These are phyloP conservation scores for Bonia amplexicaulis DNA, from an alignment of 176 grass and related monocot species.

Conservation along the genomic window DNA sequence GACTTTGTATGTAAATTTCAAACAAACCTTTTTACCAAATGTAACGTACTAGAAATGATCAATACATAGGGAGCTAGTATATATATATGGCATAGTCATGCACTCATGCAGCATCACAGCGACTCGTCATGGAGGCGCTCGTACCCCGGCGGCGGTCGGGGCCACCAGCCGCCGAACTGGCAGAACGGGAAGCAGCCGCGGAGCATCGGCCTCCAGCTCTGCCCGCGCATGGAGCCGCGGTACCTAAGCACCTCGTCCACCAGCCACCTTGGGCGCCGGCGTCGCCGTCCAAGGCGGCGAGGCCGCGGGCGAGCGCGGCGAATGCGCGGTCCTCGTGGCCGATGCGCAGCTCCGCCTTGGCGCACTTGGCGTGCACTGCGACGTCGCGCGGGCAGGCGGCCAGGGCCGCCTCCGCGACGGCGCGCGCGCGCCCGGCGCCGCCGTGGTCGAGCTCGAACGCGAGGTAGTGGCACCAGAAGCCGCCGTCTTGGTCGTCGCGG, in stretches of 20 bases:
- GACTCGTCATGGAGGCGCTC: no score
- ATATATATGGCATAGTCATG: no score
- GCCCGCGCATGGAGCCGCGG: background rate
- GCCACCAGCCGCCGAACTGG: no score
- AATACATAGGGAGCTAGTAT: no score
- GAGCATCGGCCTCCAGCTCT: background rate
- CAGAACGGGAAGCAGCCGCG: background rate
- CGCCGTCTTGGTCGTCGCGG: background rate
- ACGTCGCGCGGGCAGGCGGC: background rate
- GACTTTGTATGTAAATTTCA: no score
- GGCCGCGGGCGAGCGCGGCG: background rate
- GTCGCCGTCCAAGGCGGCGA: background rate
- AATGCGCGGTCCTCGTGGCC: background rate
- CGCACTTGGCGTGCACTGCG: background rate
- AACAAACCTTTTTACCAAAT: no score
- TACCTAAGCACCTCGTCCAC: background rate
- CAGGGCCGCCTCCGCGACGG: background rate
- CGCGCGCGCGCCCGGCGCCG: background rate
- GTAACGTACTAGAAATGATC: no score
- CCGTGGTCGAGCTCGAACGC: background rate
- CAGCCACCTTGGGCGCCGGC: background rate
- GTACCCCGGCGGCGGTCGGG: no score
- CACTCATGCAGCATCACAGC: no score
- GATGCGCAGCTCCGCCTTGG: background rate
- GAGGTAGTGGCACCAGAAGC: constrained; percentile 14